Conservation (phyloP, 306 rosid genomes). For the Senna siamea region DNA sequence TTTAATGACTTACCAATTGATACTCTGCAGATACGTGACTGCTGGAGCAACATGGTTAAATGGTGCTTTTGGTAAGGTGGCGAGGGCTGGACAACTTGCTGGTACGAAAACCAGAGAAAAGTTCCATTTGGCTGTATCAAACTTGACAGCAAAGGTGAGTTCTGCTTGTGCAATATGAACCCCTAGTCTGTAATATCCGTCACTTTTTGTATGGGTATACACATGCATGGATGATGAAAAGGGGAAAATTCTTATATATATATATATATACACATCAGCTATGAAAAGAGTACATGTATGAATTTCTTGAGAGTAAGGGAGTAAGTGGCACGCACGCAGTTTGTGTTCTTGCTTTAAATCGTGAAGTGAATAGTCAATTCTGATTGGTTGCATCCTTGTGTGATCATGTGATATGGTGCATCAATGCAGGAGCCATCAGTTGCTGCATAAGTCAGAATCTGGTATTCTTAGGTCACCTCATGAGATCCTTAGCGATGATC, state of each 20-base stretch:
- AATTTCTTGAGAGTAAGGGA: neutral
- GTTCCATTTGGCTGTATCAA: slow-evolving; percentile 79
- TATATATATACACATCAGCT: neutral
- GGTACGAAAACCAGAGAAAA: slow-evolving; percentile 90
- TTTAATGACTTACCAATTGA: slow-evolving; percentile 16
- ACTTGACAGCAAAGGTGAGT: slow-evolving; percentile 79
- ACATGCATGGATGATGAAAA: slow-evolving; percentile 14
- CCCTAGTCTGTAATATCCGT: neutral
- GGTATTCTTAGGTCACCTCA: slow-evolving; percentile 8
- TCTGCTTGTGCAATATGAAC: slow-evolving; percentile 23
- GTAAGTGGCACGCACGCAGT: neutral
- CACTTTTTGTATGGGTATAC: neutral
- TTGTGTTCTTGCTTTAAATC: neutral
- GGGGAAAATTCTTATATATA: slow-evolving; percentile 5
- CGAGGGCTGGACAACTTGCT: slow-evolving; percentile 86
- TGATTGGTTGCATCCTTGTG: neutral
- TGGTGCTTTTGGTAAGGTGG: slow-evolving; percentile 88
- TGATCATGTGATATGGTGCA: slow-evolving; percentile 17
- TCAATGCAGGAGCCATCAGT: slow-evolving; percentile 78
- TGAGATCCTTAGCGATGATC: slow-evolving; percentile 19
- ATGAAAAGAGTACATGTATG: too few species aligned
- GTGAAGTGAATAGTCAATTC: slow-evolving; percentile 14
- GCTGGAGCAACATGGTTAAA: slow-evolving; percentile 88
- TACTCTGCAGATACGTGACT: slow-evolving; percentile 72
- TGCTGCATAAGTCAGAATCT: slow-evolving; percentile 58